These are phyloP conservation scores for Benincasa hispida DNA, from an alignment of 306 rosid species.

Conservation along the genomic window DNA sequence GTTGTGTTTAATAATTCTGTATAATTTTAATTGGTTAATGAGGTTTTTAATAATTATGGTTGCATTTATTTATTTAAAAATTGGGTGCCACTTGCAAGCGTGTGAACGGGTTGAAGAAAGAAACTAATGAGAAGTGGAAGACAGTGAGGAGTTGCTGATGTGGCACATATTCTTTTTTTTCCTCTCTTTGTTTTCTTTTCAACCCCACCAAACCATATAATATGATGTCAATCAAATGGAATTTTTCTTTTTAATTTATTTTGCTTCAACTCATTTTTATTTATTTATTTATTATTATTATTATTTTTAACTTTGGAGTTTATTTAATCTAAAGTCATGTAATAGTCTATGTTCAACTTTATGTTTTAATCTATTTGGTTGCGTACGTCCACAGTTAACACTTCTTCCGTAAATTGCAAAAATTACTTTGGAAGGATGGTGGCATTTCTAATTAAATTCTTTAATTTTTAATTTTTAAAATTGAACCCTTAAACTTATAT, in stretches of 20 bases:
- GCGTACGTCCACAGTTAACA: too few relatives aligned
- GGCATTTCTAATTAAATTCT: too few relatives aligned
- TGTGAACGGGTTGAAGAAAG: slow-evolving; percentile 3
- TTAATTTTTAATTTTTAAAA: too few relatives aligned
- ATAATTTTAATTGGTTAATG: background rate
- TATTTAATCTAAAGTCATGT: background rate
- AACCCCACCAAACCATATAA: background rate
- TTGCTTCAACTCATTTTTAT: background rate
- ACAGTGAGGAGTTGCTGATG: background rate
- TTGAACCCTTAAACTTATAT: too few relatives aligned
- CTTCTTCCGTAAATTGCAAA: too few relatives aligned
- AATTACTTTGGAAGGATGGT: too few relatives aligned
- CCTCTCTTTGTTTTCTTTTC: background rate
- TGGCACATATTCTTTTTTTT: background rate
- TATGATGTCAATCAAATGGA: background rate
- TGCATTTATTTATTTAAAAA: background rate
- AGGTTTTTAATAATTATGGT: background rate
- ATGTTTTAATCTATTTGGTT: too few relatives aligned
- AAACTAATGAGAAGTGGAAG: background rate
- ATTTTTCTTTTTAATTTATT: background rate
- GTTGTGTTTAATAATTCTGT: too few relatives aligned
- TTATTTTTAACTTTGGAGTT: background rate
- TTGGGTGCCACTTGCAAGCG: background rate
- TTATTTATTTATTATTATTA: background rate
- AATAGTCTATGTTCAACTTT: too few relatives aligned